Base-by-base conservation (phyloP, 1,284 basidiomycete genomes). In the Anthracocystis setariae region DNA sequence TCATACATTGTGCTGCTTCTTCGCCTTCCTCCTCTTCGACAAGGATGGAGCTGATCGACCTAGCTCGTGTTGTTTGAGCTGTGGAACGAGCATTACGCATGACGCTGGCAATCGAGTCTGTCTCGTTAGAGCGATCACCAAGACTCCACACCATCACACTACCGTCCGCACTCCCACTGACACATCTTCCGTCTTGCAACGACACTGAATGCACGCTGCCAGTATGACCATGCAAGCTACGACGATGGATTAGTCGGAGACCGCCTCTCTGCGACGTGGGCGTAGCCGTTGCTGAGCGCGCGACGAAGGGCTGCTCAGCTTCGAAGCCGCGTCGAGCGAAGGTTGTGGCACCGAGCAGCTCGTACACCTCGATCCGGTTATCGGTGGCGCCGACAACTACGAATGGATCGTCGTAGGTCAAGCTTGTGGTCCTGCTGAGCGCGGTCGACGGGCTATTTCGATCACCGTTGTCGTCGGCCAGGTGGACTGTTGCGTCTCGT, bases 121-220 rank as follows among this genome's bases (percentile, higher is more conserved):
- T 64, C 3, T 63, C 59, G 17, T 61, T 58, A 1, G 55, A 40
- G 13, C 61, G 46, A 18, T 68, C 61, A 17, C 61, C 57, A 27
- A 82, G 44, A 21, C 69, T 61, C 82, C 82, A 83, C 0, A 83
- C 77, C 64, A 81, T 82, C 44, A 83, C 73, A 15, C 49, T 65
- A 17, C 82, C 82, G 40, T 83, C 82, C 3, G 70, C 69, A 9
- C 78, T 73, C 0, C 78, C 80, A 27, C 73, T 78, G 24, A 83
- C 77, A 46, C 79, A 79, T 37, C 74, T 52, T 1, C 74, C 73
- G 29, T 74, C 59, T 23, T 76, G 51, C n/a, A 83, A 47, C 10
- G 79, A 73, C 4, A 83, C 77, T 39, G 68, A 64, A n/a, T 58
- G 59, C 0, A 83, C 78, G 33, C 78, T 55, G 2, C 78, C 76